Evolutionary conservation across 768 basidiomycete species (phyloP), one percentile per base, ranked within the genome.

Genomic region (Kwoniella europaea): DNA sequence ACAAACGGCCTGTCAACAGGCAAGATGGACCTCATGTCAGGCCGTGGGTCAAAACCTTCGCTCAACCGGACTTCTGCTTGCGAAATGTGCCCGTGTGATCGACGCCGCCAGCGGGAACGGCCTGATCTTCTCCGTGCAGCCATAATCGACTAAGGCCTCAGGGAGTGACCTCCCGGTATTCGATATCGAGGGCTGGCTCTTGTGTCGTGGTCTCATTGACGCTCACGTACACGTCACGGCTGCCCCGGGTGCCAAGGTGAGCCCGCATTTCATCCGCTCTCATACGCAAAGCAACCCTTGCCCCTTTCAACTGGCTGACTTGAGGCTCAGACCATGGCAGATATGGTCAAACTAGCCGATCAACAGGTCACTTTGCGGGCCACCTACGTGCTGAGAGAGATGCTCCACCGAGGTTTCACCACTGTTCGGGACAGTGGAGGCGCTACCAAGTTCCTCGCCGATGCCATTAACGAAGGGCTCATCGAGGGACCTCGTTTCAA

Each of bases 361-460:
- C 29, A 85, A 59, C 65, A 75, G 15, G 76, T 85, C 18, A 68
- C 82, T 42, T 67, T 85, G 29, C 76, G 82, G 4, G 78, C 84
- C 1, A 82, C 82, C 6, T 86, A 84, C 59, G 81, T 85, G 10
- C 69, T 85, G 20, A 79, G 80, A 61, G 84, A 84, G 63, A 86
- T 86, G 85, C 82, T 85, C 2, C 55, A 70, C 4, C 72, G 85
- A 18, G 85, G 86, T 0, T 86, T 85, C 71, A 86, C 85, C 0
- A 86, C 85, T 12, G 84, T 85, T 12, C 82, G 86, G 22, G 86
- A 86, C 64, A 83, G 82, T 10, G 85, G 85, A 46, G 86, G 86
- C 10, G 86, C 85, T 0, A 83, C 79, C 61, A 85, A 85, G 67
- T 71, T 81, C 0, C 74, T 86, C 7, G 85, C 86, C 12, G 68